Percentiles rank a stretch among this genome's conserved stretches.
Conservation (phyloP, 176 grass and related monocot genomes). For the Pontederia crassipes region DNA sequence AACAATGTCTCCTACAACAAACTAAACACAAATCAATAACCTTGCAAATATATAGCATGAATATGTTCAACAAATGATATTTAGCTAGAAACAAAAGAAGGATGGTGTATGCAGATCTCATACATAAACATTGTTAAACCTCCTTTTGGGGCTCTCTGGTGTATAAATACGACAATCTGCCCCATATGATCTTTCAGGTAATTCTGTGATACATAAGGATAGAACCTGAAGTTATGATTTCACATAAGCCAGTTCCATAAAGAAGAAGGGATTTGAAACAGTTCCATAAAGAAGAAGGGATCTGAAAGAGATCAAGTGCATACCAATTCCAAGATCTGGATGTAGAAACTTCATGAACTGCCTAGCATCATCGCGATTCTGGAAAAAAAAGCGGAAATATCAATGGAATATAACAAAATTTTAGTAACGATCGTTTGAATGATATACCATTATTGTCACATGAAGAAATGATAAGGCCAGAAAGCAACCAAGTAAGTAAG, state of each 20-base stretch:
- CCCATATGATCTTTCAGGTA: slow-evolving; percentile 98
- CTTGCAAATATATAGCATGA: slow-evolving; percentile 38
- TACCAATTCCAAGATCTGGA: slow-evolving; percentile 90
- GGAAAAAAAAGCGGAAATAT: slow-evolving; percentile 21
- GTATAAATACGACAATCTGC: slow-evolving; percentile 95
- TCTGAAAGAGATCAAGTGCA: slow-evolving; percentile 19
- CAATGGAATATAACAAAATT: background rate
- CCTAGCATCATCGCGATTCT: slow-evolving; percentile 91
- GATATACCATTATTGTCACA: too few relatives aligned
- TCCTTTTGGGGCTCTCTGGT: slow-evolving; percentile 89
- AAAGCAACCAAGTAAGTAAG: too few relatives aligned
- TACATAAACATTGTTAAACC: slow-evolving; percentile 99
- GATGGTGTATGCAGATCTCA: slow-evolving; percentile 56
- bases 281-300: background rate
- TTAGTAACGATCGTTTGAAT: background rate
- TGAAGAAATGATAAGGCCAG: background rate
- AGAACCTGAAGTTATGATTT: slow-evolving; percentile 18
- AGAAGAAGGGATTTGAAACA: slow-evolving; percentile 3
- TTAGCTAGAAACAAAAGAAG: slow-evolving; percentile 29
- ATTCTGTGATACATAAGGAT: slow-evolving; percentile 40
- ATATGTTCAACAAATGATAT: slow-evolving; percentile 10
- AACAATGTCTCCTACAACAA: slow-evolving; percentile 96
- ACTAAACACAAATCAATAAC: slow-evolving; percentile 62
- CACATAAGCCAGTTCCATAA: slow-evolving; percentile 9
- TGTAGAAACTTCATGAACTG: slow-evolving; percentile 98